Conservation (phyloP, 257 asterid genomes). For the Ocimum tenuiflorum region DNA sequence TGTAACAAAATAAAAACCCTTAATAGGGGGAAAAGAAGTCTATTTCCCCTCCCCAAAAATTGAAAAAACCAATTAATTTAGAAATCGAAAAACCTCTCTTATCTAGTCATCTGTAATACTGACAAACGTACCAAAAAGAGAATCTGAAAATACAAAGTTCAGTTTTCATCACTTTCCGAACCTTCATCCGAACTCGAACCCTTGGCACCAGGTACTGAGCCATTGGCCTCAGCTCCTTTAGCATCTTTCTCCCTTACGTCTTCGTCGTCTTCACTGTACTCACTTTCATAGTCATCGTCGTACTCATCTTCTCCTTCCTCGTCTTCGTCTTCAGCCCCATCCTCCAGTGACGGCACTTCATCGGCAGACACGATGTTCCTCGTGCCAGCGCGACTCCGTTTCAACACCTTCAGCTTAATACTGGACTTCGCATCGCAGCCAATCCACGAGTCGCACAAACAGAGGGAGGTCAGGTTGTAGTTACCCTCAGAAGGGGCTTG, state of each 20-base stretch:
- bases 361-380: slow-evolving; percentile 29
- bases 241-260: slow-evolving; percentile 45
- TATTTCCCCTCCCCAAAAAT: not conserved
- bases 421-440: slow-evolving; percentile 79
- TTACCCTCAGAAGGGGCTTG: slow-evolving; percentile 89
- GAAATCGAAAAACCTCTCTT: not conserved
- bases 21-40: no score
- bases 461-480: slow-evolving; percentile 58
- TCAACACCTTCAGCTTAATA: slow-evolving; percentile 64
- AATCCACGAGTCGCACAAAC: slow-evolving; percentile 91
- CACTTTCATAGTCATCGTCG: slow-evolving; percentile 91
- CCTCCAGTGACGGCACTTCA: slow-evolving; percentile 57
- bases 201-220: slow-evolving; percentile 36
- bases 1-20: no score
- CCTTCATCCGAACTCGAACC: slow-evolving; percentile 50
- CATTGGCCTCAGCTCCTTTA: slow-evolving; percentile 44
- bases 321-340: slow-evolving; percentile 81
- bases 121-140: not conserved
- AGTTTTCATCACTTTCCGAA: slow-evolving; percentile 58
- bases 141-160: not conserved
- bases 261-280: slow-evolving; percentile 90
- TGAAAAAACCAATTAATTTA: not conserved
- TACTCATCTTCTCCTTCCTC: slow-evolving; percentile 80
- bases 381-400: slow-evolving; percentile 53
- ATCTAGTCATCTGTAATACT: slow-evolving; percentile 15